Percentiles rank a stretch among this genome's conserved stretches.
Evolutionary conservation across 1,284 basidiomycete genomes (phyloP).

Genomic region (Sphaerobolus stellatus): DNA sequence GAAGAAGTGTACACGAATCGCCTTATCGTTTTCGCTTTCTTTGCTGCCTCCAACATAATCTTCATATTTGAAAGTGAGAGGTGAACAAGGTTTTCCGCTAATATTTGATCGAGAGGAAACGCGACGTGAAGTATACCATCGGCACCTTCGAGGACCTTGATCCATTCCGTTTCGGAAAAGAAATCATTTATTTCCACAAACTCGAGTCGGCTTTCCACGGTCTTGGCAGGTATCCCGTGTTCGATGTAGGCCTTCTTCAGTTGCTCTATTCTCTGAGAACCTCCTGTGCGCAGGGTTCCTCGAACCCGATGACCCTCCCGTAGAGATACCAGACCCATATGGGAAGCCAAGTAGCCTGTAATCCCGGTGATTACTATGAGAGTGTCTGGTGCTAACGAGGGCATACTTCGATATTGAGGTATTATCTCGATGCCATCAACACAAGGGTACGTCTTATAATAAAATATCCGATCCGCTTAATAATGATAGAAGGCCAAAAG

Average conservation of each 20-base stretch:
- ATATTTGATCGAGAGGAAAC: neutral
- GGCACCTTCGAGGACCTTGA: neutral
- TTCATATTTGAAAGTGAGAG: neutral
- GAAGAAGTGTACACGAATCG: neutral
- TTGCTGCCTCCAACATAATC: neutral
- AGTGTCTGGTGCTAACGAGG: neutral
- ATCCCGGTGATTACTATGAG: neutral
- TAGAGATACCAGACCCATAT: neutral
- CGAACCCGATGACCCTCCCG: neutral
- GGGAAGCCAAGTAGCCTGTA: neutral
- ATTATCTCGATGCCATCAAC: too few relatives aligned
- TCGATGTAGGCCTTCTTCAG: neutral
- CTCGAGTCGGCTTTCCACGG: neutral
- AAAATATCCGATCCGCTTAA: too few relatives aligned
- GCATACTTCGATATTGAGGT: too few relatives aligned
- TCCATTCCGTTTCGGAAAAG: neutral
- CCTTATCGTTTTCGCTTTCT: neutral
- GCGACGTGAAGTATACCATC: neutral
- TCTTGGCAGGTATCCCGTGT: neutral
- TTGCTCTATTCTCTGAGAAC: neutral
- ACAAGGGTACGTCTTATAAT: too few relatives aligned
- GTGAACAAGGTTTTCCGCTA: neutral
- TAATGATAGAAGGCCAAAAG: too few relatives aligned
- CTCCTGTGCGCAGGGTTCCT: neutral
- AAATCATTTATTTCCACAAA: neutral